Conservation (phyloP, 2,329 filamentous ascomycete species). For the Huntiella bhutanensis region DNA sequence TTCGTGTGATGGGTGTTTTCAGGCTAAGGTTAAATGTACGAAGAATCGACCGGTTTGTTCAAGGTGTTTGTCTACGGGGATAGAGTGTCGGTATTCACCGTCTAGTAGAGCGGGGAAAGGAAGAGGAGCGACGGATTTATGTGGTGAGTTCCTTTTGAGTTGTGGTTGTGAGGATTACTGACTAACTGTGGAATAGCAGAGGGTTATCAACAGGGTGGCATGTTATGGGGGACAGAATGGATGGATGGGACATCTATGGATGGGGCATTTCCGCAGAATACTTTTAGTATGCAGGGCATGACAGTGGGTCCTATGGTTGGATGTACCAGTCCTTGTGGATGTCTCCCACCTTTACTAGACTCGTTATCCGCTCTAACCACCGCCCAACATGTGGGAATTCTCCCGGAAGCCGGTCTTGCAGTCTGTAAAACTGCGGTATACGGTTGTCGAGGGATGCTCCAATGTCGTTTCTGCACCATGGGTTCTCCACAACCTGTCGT, state of each 20-base stretch:
- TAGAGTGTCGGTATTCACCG: slow-evolving; percentile 32
- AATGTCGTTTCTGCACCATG: slow-evolving; percentile 25
- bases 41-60: slow-evolving; percentile 33
- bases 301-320: no score
- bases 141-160: background rate
- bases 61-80: slow-evolving; percentile 30
- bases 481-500: slow-evolving; percentile 24
- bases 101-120: slow-evolving; percentile 26
- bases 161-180: no score
- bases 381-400: slow-evolving; percentile 13
- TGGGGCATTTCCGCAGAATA: no score
- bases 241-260: no score
- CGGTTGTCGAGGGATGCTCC: slow-evolving; percentile 27
- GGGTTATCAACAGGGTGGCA: no score
- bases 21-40: slow-evolving; percentile 37
- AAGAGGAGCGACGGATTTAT: background rate
- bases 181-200: no score
- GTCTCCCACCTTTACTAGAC: no score
- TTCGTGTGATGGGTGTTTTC: slow-evolving; percentile 35
- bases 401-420: slow-evolving; percentile 26
- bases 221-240: no score
- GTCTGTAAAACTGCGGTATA: slow-evolving; percentile 30
- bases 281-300: no score
- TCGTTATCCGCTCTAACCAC: no score
- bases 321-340: no score